Conservation (phyloP, 257 asterid species). For the Penstemon davidsonii region DNA sequence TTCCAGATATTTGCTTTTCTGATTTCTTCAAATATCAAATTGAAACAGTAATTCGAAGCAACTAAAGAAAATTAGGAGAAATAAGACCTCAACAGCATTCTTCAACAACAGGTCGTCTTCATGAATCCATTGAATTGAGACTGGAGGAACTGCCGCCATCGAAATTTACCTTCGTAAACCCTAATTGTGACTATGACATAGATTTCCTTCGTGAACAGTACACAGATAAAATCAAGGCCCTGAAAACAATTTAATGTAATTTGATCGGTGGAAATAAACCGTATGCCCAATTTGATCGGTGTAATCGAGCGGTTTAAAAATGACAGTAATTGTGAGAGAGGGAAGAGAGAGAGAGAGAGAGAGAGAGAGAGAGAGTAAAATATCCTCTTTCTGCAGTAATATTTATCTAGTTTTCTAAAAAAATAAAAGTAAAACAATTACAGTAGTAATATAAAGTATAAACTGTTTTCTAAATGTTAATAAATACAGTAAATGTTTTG, state of each 20-base stretch:
- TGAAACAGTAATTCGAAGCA: not conserved
- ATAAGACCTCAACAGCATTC: slow-evolving; percentile 75
- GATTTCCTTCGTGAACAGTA: slow-evolving; percentile 10
- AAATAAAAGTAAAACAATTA: too few relatives aligned
- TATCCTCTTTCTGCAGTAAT: too few relatives aligned
- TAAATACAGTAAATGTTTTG: too few relatives aligned
- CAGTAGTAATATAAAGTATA: too few relatives aligned
- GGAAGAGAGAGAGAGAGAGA: too few relatives aligned
- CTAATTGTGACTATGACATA: slow-evolving; percentile 34
- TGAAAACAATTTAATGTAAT: not conserved
- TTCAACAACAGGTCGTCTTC: slow-evolving; percentile 86
- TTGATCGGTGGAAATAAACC: not conserved
- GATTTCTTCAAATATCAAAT: not conserved
- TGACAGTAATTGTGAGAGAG: too few relatives aligned
- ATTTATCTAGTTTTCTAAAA: too few relatives aligned
- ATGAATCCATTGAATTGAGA: slow-evolving; percentile 60
- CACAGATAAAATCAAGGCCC: slow-evolving; percentile 22
- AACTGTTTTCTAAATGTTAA: too few relatives aligned
- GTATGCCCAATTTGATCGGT: too few relatives aligned
- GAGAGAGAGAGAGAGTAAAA: too few relatives aligned
- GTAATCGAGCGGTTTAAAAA: not conserved
- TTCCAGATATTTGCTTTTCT: not conserved
- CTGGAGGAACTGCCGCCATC: slow-evolving; percentile 56
- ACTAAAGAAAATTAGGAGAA: not conserved
- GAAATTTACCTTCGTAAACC: slow-evolving; percentile 36